Percentiles rank a stretch among this genome's conserved stretches.
Evolutionary conservation across 345 rosid species (phyloP).

Genomic region (Combretum micranthum): DNA sequence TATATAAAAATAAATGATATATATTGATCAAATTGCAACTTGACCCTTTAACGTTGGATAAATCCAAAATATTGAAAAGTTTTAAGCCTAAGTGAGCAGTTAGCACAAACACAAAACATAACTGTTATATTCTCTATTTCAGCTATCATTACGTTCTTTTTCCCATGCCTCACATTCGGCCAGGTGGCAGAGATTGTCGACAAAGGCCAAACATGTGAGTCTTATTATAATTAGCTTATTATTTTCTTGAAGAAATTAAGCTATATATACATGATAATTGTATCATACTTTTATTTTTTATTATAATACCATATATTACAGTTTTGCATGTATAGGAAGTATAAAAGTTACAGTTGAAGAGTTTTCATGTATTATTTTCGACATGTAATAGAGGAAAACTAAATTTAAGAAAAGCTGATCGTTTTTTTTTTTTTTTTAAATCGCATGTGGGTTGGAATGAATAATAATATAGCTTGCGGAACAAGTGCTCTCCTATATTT

Average conservation of each 20-base stretch:
- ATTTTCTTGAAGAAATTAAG: too few species aligned
- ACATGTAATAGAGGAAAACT: too few species aligned
- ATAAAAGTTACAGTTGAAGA: too few species aligned
- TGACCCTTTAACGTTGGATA: too few species aligned
- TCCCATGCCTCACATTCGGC: constrained; percentile 50
- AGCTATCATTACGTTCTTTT: constrained; percentile 43
- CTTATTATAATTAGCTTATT: not conserved
- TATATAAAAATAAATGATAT: not conserved
- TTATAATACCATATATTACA: too few species aligned
- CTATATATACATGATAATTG: too few species aligned
- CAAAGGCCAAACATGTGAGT: constrained; percentile 41
- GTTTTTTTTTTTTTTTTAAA: not conserved
- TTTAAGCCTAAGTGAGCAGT: too few species aligned
- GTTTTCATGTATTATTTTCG: too few species aligned
- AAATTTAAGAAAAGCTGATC: not conserved
- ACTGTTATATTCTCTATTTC: constrained; percentile 4
- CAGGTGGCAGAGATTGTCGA: constrained; percentile 60
- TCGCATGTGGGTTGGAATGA: too few species aligned
- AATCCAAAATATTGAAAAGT: too few species aligned
- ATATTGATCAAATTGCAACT: not conserved
- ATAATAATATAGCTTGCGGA: constrained; percentile 33
- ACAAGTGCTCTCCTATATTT: constrained; percentile 45
- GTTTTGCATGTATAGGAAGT: too few species aligned
- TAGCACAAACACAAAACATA: not conserved
- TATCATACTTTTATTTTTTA: too few species aligned